These are phyloP conservation scores for Candida chauliodis DNA, from an alignment of 805 yeast genomes.

Conservation along the genomic window DNA sequence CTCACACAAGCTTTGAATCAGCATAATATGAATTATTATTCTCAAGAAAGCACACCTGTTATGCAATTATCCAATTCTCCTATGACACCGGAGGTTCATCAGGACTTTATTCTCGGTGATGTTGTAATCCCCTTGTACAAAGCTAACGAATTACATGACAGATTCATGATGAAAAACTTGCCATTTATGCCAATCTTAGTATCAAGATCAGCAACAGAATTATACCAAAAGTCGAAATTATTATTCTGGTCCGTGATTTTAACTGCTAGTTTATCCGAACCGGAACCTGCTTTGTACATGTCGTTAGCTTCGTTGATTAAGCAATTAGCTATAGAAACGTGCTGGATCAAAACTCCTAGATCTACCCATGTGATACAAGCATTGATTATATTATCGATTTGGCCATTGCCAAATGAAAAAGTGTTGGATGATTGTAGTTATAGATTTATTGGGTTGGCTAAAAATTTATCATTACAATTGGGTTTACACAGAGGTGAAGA, in stretches of 20 bases:
- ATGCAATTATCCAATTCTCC: not conserved
- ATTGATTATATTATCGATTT: constrained; percentile 71
- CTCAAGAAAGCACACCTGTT: constrained; percentile 17
- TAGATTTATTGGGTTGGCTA: constrained; percentile 84
- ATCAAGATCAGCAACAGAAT: constrained; percentile 66
- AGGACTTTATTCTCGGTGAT: constrained; percentile 72
- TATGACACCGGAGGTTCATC: constrained; percentile 1
- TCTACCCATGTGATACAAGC: constrained; percentile 94
- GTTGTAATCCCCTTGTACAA: constrained; percentile 62
- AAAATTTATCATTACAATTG: constrained; percentile 75
- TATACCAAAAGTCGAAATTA: constrained; percentile 78
- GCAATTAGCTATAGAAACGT: constrained; percentile 84
- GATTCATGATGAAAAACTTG: constrained; percentile 62
- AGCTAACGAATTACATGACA: constrained; percentile 69
- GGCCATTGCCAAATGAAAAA: constrained; percentile 94
- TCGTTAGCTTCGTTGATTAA: constrained; percentile 73
- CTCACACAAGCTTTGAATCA: constrained; percentile 61
- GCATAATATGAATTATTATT: constrained; percentile 29
- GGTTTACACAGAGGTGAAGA: constrained; percentile 87
- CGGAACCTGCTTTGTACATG: constrained; percentile 78
- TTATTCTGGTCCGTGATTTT: constrained; percentile 89
- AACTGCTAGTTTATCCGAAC: constrained; percentile 82
- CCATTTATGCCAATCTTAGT: constrained; percentile 80
- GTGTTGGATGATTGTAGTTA: constrained; percentile 90
- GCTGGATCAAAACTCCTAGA: constrained; percentile 91